Conservation (phyloP, 768 basidiomycete genomes). For the Phlebiopsis flavidoalba region DNA sequence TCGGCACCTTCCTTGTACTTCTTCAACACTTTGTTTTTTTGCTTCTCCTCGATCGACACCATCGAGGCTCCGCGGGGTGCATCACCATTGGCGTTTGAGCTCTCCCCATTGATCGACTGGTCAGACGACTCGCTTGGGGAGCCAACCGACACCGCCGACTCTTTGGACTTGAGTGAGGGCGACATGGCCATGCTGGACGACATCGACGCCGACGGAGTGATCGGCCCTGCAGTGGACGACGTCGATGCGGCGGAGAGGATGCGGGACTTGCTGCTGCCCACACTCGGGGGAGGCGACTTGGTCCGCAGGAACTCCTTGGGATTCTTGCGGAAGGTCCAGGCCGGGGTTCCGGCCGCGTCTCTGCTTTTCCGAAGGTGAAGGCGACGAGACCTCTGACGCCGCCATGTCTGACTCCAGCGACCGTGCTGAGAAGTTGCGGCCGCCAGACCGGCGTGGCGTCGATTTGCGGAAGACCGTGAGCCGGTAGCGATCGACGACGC, state of each 20-base stretch:
- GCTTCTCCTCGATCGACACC: constrained; percentile 40
- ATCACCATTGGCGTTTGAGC: constrained; percentile 18
- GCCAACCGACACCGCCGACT: constrained; percentile 71
- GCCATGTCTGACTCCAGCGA: constrained; percentile 49
- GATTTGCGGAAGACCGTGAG: constrained; percentile 84
- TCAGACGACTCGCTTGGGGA: constrained; percentile 69
- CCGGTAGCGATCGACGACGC: constrained; percentile 84
- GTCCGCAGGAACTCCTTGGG: constrained; percentile 70
- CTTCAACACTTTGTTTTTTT: constrained; percentile 71
- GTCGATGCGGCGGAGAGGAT: constrained; percentile 34
- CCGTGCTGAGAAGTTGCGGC: constrained; percentile 51
- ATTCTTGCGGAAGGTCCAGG: constrained; percentile 66
- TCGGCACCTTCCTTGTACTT: constrained; percentile 87
- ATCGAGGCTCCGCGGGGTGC: constrained; percentile 25
- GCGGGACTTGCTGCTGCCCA: constrained; percentile 29
- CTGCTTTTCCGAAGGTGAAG: constrained; percentile 45
- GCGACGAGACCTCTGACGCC: constrained; percentile 30
- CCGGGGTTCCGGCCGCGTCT: constrained; percentile 66
- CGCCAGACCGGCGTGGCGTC: constrained; percentile 46
- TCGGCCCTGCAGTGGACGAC: constrained; percentile 41
- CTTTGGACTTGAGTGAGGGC: constrained; percentile 77
- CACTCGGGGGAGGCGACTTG: constrained; percentile 54
- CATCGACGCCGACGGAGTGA: constrained; percentile 61
- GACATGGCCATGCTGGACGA: constrained; percentile 39
- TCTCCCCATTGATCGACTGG: constrained; percentile 53